Percentiles rank a stretch among this genome's conserved stretches.
Conservation (phyloP, 208 protist genomes). For the Acanthamoeba quina region DNA sequence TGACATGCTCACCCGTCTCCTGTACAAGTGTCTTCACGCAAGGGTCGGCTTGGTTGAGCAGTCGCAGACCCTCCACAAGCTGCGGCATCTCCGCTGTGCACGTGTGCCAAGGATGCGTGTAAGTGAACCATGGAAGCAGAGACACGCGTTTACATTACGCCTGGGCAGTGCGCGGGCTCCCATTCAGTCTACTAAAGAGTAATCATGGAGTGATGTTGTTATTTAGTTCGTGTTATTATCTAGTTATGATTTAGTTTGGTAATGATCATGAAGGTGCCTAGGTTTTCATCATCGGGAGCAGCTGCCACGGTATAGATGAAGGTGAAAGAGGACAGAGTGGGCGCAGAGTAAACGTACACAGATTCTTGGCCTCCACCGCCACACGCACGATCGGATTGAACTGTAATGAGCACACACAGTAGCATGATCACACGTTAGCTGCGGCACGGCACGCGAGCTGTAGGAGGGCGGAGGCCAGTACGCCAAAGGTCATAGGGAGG, state of each 20-base stretch:
- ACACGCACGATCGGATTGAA: constrained; percentile 96
- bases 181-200: constrained; percentile 70
- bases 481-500: constrained; percentile 89
- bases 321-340: neutral
- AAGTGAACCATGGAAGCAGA: too few species aligned
- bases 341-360: constrained; percentile 10
- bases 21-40: constrained; percentile 95
- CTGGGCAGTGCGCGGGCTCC: too few species aligned
- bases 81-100: constrained; percentile 82
- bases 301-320: neutral
- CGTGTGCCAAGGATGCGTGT: neutral
- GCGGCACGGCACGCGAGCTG: neutral
- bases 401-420: constrained; percentile 4
- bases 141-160: too few species aligned
- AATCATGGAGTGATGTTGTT: neutral
- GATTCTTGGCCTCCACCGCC: constrained; percentile 94
- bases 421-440: neutral
- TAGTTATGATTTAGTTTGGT: constrained; percentile 64
- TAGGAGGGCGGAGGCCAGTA: neutral
- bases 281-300: constrained; percentile 27
- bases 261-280: constrained; percentile 28
- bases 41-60: constrained; percentile 97
- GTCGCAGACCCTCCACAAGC: constrained; percentile 92
- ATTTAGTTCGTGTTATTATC: constrained; percentile 18
- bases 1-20: constrained; percentile 97